Percentiles rank a stretch among this genome's conserved stretches.
Evolutionary conservation across 1,284 basidiomycete species (phyloP).

Genomic region (Crocinoboletus sp.): DNA sequence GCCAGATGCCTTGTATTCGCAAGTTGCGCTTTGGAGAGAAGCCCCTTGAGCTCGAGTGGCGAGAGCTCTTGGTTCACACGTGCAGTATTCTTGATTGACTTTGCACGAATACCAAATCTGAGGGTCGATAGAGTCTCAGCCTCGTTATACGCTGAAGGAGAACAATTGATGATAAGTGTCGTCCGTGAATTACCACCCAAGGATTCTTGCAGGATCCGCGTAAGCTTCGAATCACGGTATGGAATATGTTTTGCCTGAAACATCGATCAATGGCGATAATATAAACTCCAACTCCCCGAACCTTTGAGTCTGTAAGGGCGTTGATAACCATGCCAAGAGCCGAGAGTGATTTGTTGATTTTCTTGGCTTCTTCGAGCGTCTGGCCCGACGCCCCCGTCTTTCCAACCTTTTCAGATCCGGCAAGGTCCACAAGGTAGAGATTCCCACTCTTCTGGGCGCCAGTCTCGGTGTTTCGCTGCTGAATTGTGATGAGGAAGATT

Average conservation of each 20-base stretch:
- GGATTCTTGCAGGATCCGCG: slow-evolving; percentile 99
- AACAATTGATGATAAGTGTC: slow-evolving; percentile 99
- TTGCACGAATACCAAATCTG: slow-evolving; percentile 98
- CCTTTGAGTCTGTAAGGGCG: slow-evolving; percentile 95
- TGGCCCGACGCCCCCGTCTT: slow-evolving; percentile 99
- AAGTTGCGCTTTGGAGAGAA: slow-evolving; percentile 88
- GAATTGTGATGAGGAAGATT: slow-evolving; percentile 97
- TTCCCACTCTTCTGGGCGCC: slow-evolving; percentile 97
- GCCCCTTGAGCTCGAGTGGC: slow-evolving; percentile 90
- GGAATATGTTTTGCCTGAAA: slow-evolving; percentile 92
- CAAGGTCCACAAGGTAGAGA: slow-evolving; percentile 96
- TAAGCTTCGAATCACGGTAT: slow-evolving; percentile 99
- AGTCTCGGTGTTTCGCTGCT: slow-evolving; percentile 94
- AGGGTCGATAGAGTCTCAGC: slow-evolving; percentile 96
- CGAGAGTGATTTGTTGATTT: slow-evolving; percentile 99
- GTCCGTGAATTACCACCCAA: slow-evolving; percentile 99
- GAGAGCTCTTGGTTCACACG: slow-evolving; percentile 98
- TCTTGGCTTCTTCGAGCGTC: slow-evolving; percentile 99
- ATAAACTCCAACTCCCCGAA: too few relatives aligned
- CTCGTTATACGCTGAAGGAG: slow-evolving; percentile 96
- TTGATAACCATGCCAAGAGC: slow-evolving; percentile 99
- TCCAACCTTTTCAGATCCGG: slow-evolving; percentile 98
- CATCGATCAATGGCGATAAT: slow-evolving; percentile 1
- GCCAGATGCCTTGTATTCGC: slow-evolving; percentile 83
- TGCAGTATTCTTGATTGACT: slow-evolving; percentile 99